Percentiles rank a stretch among this genome's conserved stretches.
Evolutionary conservation across 495 filamentous ascomycete species (phyloP).

Genomic region (Aspergillus diversus): DNA sequence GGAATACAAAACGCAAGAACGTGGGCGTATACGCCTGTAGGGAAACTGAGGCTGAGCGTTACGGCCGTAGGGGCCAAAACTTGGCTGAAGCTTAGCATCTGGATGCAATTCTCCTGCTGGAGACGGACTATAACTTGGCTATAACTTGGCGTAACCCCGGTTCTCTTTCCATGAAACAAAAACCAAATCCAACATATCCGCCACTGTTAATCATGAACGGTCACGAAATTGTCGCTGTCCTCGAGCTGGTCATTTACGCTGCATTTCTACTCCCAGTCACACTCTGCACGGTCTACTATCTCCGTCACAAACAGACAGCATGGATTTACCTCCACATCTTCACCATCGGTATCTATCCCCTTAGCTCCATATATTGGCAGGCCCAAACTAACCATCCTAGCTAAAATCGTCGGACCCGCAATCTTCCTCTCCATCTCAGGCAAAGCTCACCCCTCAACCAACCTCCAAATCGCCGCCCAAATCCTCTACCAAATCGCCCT

Average conservation of each 20-base stretch:
- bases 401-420: conserved; percentile 6
- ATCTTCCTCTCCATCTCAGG: conserved; percentile 4
- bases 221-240: background rate
- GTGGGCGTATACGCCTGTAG: too few relatives aligned
- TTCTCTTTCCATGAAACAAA: background rate
- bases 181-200: background rate
- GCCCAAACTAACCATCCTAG: background rate
- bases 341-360: background rate
- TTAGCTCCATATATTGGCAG: background rate
- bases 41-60: too few relatives aligned
- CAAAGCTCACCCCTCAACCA: background rate
- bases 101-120: background rate
- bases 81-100: too few relatives aligned
- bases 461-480: conserved; percentile 5
- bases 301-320: background rate
- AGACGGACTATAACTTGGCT: background rate
- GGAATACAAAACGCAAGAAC: too few relatives aligned
- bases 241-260: conserved; percentile 4
- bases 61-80: too few relatives aligned
- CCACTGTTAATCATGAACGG: background rate
- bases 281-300: background rate
- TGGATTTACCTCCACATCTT: conserved; percentile 1
- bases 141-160: background rate
- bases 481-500: conserved; percentile 10
- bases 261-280: background rate